Evolutionary conservation across 495 filamentous ascomycete species (phyloP).

Genomic region (Immersiella caudata): DNA sequence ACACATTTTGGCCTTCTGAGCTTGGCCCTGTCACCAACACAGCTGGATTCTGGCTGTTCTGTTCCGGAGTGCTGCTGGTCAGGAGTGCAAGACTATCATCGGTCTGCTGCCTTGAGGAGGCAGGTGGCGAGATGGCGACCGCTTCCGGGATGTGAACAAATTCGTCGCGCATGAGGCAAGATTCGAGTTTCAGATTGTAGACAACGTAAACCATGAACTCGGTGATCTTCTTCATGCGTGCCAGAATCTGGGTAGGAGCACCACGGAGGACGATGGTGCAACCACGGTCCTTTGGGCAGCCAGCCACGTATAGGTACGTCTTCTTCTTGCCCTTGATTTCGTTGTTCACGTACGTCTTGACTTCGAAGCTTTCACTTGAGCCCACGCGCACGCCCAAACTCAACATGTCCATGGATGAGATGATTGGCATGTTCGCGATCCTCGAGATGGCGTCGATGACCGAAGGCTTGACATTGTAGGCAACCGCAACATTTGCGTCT

Average conservation of each 20-base stretch:
- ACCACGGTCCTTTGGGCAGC: slow-evolving; percentile 87
- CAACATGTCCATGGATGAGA: slow-evolving; percentile 94
- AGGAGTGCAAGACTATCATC: slow-evolving; percentile 26
- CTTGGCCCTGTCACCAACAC: slow-evolving; percentile 32
- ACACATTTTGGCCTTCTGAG: slow-evolving; percentile 27
- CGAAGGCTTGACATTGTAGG: slow-evolving; percentile 92
- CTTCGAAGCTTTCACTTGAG: slow-evolving; percentile 81
- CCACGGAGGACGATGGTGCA: slow-evolving; percentile 96
- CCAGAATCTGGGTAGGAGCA: slow-evolving; percentile 66
- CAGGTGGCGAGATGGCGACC: slow-evolving; percentile 35
- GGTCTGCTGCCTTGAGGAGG: slow-evolving; percentile 33
- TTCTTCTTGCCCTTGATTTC: slow-evolving; percentile 75
- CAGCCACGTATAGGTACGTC: slow-evolving; percentile 94
- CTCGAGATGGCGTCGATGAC: slow-evolving; percentile 94
- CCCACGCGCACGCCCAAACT: slow-evolving; percentile 80
- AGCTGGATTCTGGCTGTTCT: slow-evolving; percentile 14
- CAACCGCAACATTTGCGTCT: slow-evolving; percentile 85
- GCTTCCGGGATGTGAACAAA: slow-evolving; percentile 83
- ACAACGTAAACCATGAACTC: slow-evolving; percentile 99
- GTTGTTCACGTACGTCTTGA: slow-evolving; percentile 88
- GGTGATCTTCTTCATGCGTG: slow-evolving; percentile 87
- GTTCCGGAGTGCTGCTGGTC: not conserved
- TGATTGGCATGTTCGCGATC: slow-evolving; percentile 86
- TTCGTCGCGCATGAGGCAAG: slow-evolving; percentile 93
- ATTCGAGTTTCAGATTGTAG: slow-evolving; percentile 96